Conservation (phyloP, 768 basidiomycete genomes). For the Amanita thiersii region DNA sequence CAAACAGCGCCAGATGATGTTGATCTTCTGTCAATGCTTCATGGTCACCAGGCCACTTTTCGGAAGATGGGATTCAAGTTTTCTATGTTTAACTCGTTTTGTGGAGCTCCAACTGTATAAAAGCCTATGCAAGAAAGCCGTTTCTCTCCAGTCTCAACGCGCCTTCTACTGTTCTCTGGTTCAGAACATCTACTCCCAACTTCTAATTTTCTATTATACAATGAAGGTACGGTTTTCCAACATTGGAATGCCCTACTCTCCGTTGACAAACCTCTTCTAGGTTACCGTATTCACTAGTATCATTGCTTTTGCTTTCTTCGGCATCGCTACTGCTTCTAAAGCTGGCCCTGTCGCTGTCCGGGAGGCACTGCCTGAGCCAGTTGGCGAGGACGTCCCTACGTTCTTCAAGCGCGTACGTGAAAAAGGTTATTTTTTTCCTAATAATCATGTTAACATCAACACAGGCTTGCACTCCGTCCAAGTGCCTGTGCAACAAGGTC, state of each 20-base stretch:
- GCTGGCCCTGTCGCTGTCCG: constrained; percentile 4
- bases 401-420: constrained; percentile 1
- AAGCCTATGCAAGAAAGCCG: no score
- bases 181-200: not conserved
- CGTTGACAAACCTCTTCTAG: constrained; percentile 4
- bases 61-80: no score
- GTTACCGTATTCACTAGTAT: constrained; percentile 9
- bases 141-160: no score
- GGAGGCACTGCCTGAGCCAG: constrained; percentile 12
- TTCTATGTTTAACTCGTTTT: no score
- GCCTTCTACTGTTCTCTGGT: no score
- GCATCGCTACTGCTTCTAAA: constrained; percentile 10
- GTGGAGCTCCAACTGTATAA: no score
- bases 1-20: no score
- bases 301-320: constrained; percentile 10
- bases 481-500: not conserved
- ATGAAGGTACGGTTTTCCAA: constrained; percentile 2
- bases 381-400: not conserved
- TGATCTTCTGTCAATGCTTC: no score
- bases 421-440: not conserved
- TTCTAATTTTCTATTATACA: not conserved
- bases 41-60: no score
- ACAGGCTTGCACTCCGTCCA: not conserved
- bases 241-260: not conserved
- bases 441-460: not conserved